These are phyloP conservation scores for Fusarium avenaceum DNA, from an alignment of 2,329 filamentous ascomycete genomes.

Conservation along the genomic window DNA sequence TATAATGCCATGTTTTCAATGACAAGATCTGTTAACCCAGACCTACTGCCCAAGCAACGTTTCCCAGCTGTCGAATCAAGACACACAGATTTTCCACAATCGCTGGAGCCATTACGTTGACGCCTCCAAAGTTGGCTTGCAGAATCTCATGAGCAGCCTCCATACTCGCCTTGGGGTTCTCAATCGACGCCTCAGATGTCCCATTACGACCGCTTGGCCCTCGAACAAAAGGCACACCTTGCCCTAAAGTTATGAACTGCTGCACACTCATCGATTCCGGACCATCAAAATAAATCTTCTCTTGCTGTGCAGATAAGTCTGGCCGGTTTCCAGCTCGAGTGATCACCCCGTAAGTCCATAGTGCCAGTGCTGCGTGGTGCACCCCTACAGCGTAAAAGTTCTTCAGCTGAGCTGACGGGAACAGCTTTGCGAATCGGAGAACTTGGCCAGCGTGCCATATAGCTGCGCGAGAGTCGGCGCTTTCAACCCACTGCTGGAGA, in stretches of 20 bases:
- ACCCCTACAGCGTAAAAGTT: conserved; percentile 78
- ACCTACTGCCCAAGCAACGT: conserved; percentile 60
- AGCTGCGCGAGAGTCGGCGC: conserved; percentile 68
- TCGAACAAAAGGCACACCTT: conserved; percentile 66
- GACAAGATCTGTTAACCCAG: conserved; percentile 43
- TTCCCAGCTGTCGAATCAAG: conserved; percentile 71
- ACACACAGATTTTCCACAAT: conserved; percentile 77
- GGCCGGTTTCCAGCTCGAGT: conserved; percentile 57
- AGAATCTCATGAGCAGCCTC: conserved; percentile 70
- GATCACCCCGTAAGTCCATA: conserved; percentile 78
- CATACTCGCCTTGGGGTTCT: conserved; percentile 71
- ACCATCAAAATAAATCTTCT: conserved; percentile 68
- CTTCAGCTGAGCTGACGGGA: conserved; percentile 67
- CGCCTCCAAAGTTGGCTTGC: conserved; percentile 63
- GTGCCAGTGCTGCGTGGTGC: conserved; percentile 75
- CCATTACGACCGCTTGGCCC: conserved; percentile 50
- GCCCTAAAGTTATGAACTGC: conserved; percentile 69
- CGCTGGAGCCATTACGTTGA: conserved; percentile 64
- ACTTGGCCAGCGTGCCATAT: conserved; percentile 78
- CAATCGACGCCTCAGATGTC: conserved; percentile 59
- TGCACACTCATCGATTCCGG: conserved; percentile 65
- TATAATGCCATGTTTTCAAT: background rate
- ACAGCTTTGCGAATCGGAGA: conserved; percentile 69
- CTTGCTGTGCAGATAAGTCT: conserved; percentile 52
- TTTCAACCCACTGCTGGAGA: conserved; percentile 71